Percentiles rank a stretch among this genome's conserved stretches.
Conservation (phyloP, 306 rosid genomes). For the Malus sieversii region DNA sequence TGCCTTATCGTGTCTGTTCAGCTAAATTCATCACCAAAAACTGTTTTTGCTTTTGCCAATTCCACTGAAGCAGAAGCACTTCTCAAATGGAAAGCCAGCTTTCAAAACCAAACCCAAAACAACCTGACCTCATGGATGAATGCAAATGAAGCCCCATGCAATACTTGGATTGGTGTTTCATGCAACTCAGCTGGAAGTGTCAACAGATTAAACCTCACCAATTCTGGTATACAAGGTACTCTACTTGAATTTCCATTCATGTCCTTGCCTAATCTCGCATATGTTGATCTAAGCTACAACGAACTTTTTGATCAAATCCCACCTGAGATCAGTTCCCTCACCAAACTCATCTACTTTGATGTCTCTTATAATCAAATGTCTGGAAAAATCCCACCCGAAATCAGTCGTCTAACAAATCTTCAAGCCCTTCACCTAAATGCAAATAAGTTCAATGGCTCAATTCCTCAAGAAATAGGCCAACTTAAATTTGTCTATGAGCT, state of each 20-base stretch:
- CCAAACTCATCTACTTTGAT: conserved; percentile 17
- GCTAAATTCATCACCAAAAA: background rate
- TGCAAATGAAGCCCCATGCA: background rate
- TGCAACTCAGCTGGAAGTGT: background rate
- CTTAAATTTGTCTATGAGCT: conserved; percentile 10
- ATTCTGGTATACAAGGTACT: conserved; percentile 17
- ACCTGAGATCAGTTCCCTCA: conserved; percentile 3
- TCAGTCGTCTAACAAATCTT: conserved; percentile 1
- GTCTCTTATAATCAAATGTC: conserved; percentile 10
- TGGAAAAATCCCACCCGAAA: conserved; percentile 12
- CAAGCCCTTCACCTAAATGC: background rate
- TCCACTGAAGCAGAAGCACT: background rate
- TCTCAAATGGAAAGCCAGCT: background rate
- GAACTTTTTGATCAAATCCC: conserved; percentile 6
- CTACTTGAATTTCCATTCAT: conserved; percentile 14
- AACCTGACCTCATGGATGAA: background rate
- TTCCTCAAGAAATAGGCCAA: background rate
- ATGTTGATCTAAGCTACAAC: conserved; percentile 16
- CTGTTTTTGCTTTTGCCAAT: background rate
- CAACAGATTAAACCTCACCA: background rate
- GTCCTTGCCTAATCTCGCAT: conserved; percentile 8
- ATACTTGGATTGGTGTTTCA: conserved; percentile 15
- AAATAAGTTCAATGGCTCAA: background rate
- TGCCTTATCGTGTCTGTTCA: background rate
- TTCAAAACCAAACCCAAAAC: background rate